Evolutionary conservation across 2,329 filamentous ascomycete genomes (phyloP).

Genomic region (Epichloe sp.): DNA sequence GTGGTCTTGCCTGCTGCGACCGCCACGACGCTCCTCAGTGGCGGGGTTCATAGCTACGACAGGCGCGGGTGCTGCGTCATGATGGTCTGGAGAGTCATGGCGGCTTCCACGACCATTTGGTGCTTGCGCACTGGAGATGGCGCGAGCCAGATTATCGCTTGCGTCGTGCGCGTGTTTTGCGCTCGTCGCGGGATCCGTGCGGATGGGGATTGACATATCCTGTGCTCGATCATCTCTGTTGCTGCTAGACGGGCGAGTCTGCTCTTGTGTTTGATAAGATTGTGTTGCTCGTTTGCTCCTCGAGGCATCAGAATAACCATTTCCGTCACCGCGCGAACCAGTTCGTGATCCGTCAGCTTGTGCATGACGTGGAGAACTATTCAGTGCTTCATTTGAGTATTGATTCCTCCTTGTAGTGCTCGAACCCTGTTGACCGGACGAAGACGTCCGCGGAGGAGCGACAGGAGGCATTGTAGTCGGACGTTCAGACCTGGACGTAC

Average conservation of each 20-base stretch:
- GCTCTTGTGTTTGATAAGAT: slow-evolving; percentile 21
- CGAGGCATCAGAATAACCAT: slow-evolving; percentile 16
- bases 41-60: slow-evolving; percentile 29
- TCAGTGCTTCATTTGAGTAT: slow-evolving; percentile 31
- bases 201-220: slow-evolving; percentile 30
- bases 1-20: slow-evolving; percentile 48
- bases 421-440: slow-evolving; percentile 45
- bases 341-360: slow-evolving; percentile 23
- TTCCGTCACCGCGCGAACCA: slow-evolving; percentile 20
- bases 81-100: slow-evolving; percentile 19
- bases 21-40: slow-evolving; percentile 34
- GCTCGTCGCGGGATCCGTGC: slow-evolving; percentile 28
- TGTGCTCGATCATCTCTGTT: slow-evolving; percentile 26
- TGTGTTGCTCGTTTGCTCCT: slow-evolving; percentile 18
- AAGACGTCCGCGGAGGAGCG: slow-evolving; percentile 65
- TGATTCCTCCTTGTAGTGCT: slow-evolving; percentile 32
- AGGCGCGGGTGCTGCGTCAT: slow-evolving; percentile 32
- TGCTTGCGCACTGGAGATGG: slow-evolving; percentile 34
- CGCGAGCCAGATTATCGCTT: slow-evolving; percentile 65
- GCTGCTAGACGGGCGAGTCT: slow-evolving; percentile 25
- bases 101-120: slow-evolving; percentile 14
- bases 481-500: slow-evolving; percentile 33
- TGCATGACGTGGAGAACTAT: slow-evolving; percentile 28
- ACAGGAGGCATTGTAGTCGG: slow-evolving; percentile 54
- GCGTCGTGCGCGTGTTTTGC: slow-evolving; percentile 57